Conservation (phyloP, 306 rosid species). For the Cucumis cinereus region DNA sequence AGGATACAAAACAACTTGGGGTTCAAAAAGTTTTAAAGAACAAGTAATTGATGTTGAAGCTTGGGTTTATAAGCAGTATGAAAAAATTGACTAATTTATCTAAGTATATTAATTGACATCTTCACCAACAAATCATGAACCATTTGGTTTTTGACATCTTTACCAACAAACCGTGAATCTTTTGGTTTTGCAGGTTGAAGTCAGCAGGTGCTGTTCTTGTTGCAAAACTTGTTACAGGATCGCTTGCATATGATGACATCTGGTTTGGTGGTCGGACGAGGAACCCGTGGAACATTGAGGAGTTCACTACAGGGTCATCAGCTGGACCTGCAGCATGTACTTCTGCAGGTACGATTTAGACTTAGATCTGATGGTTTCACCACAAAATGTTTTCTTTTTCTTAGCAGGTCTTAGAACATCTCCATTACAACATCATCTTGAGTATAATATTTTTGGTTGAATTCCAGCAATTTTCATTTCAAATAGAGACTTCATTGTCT, state of each 20-base stretch:
- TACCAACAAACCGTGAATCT: neutral
- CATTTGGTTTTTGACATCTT: neutral
- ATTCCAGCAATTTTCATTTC: neutral
- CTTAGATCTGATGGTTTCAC: neutral
- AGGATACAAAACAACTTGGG: constrained; percentile 67
- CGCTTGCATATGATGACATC: constrained; percentile 73
- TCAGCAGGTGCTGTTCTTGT: constrained; percentile 63
- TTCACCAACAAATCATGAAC: neutral
- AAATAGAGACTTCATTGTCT: neutral
- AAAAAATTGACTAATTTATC: neutral
- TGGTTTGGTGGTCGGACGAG: constrained; percentile 85
- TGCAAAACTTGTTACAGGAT: constrained; percentile 73
- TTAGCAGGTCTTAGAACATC: neutral
- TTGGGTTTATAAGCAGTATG: constrained; percentile 62
- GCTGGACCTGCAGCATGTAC: constrained; percentile 76
- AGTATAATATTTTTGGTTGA: neutral
- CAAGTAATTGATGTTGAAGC: constrained; percentile 57
- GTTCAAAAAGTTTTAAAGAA: constrained; percentile 52
- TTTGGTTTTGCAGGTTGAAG: constrained; percentile 29
- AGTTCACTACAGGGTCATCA: constrained; percentile 69
- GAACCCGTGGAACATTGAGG: constrained; percentile 71
- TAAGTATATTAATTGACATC: neutral
- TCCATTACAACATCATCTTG: neutral
- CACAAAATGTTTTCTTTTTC: neutral
- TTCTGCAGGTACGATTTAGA: constrained; percentile 37